Percentiles rank a stretch among this genome's conserved stretches.
Conservation (phyloP, 805 yeast genomes). For the Metschnikowia sp. region DNA sequence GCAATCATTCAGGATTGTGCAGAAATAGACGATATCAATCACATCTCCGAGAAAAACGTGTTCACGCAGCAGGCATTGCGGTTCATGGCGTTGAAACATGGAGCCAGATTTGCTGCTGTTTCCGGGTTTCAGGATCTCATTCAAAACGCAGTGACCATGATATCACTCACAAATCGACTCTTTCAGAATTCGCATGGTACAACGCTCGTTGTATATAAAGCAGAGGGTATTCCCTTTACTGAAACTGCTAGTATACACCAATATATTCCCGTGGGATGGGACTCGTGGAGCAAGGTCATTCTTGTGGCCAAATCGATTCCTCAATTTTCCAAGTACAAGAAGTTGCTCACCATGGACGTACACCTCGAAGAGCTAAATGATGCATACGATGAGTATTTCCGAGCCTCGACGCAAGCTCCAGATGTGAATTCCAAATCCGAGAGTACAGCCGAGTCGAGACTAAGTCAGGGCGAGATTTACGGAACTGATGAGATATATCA, state of each 20-base stretch:
- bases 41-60: conserved; percentile 20
- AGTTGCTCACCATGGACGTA: conserved; percentile 13
- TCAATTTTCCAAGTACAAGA: conserved; percentile 4
- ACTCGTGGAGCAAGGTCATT: conserved; percentile 49
- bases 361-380: conserved; percentile 17
- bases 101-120: conserved; percentile 20
- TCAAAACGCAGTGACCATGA: conserved; percentile 7
- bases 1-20: conserved; percentile 18
- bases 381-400: conserved; percentile 14
- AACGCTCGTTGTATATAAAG: conserved; percentile 6
- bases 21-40: conserved; percentile 13
- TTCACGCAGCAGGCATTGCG: conserved; percentile 37
- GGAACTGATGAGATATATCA: background rate
- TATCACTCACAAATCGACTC: conserved; percentile 5
- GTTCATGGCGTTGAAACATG: conserved; percentile 31
- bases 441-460: too few species aligned
- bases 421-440: background rate
- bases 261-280: conserved; percentile 48
- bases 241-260: conserved; percentile 17
- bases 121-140: conserved; percentile 19
- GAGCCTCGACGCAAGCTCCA: background rate
- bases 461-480: too few species aligned
- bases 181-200: background rate
- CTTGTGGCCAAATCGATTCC: conserved; percentile 28
- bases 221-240: conserved; percentile 3